phyloP scores from a whole-genome alignment of 1,284 basidiomycete genomes.

The Tylopilus orsonianus region DNA sequence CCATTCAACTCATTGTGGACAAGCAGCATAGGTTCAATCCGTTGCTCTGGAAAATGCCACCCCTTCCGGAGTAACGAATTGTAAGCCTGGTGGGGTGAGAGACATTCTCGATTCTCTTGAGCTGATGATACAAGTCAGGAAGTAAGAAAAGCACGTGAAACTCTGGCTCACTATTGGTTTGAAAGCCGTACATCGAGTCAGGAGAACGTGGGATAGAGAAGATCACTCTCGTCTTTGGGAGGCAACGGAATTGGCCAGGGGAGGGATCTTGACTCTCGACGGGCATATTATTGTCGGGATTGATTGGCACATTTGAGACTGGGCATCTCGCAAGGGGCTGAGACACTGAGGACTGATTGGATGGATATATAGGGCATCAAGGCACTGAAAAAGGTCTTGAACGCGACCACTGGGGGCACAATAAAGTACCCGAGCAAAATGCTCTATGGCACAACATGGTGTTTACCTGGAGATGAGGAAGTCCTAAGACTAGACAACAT shows the following conservation, averaged over 20 bases:
- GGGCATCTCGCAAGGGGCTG: slow-evolving; percentile 5
- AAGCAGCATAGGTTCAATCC: slow-evolving; percentile 5
- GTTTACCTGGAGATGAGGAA: neutral
- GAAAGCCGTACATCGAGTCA: slow-evolving; percentile 12
- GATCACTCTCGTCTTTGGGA: slow-evolving; percentile 1
- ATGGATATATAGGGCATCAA: slow-evolving; percentile 3
- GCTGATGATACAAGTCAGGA: neutral
- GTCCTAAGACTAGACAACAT: neutral
- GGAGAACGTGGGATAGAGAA: slow-evolving; percentile 11
- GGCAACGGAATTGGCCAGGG: neutral
- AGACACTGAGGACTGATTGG: neutral
- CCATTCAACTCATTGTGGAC: slow-evolving; percentile 9
- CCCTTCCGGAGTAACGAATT: slow-evolving; percentile 13
- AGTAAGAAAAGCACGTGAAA: neutral
- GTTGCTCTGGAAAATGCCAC: slow-evolving; percentile 6
- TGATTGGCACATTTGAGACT: slow-evolving; percentile 1
- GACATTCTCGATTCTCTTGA: slow-evolving; percentile 16
- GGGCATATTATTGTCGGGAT: slow-evolving; percentile 16
- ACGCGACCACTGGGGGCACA: neutral
- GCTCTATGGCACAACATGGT: neutral
- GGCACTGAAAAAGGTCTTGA: neutral
- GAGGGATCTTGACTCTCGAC: slow-evolving; percentile 10
- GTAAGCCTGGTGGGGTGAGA: slow-evolving; percentile 15
- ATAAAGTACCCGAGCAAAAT: neutral
- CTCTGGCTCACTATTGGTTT: slow-evolving; percentile 9